These are phyloP conservation scores for Colletotrichum graminicola DNA, from an alignment of 2,329 filamentous ascomycete genomes.

Conservation along the genomic window DNA sequence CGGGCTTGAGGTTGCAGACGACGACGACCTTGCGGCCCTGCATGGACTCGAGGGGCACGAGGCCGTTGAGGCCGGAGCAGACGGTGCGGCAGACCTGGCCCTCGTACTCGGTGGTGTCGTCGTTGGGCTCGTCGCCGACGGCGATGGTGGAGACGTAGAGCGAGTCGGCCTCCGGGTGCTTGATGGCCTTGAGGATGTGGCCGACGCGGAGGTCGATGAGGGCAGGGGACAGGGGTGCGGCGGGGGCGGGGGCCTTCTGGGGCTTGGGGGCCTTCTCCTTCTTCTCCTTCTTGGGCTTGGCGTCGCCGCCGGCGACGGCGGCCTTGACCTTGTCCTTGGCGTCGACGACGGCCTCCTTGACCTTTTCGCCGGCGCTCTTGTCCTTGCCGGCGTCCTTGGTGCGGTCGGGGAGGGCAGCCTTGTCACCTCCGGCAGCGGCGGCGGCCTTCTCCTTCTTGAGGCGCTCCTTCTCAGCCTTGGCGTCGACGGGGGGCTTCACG, in stretches of 20 bases:
- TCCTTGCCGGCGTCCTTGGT: constrained; percentile 69
- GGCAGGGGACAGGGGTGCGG: constrained; percentile 83
- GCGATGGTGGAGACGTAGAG: constrained; percentile 96
- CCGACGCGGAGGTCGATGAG: constrained; percentile 96
- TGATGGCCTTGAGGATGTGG: constrained; percentile 95
- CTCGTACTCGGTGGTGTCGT: constrained; percentile 92
- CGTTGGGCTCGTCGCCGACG: constrained; percentile 87
- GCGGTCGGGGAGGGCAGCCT: constrained; percentile 67
- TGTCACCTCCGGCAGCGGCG: constrained; percentile 57
- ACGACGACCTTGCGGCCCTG: constrained; percentile 95
- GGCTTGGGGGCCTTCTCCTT: constrained; percentile 88
- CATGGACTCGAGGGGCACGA: constrained; percentile 95
- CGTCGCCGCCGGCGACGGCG: constrained; percentile 52
- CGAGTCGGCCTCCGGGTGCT: constrained; percentile 96
- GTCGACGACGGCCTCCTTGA: constrained; percentile 58
- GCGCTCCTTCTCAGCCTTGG: constrained; percentile 95
- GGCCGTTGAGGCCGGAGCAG: constrained; percentile 94
- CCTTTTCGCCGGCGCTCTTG: constrained; percentile 65
- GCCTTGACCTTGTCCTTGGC: constrained; percentile 63
- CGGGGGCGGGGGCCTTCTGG: constrained; percentile 73
- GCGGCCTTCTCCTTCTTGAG: constrained; percentile 96
- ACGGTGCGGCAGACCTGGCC: constrained; percentile 94
- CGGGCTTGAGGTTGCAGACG: constrained; percentile 98
- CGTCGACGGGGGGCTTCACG: constrained; percentile 88
- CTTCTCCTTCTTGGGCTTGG: constrained; percentile 83